Conservation (phyloP, 345 rosid genomes). For the Gossypium anomalum region DNA sequence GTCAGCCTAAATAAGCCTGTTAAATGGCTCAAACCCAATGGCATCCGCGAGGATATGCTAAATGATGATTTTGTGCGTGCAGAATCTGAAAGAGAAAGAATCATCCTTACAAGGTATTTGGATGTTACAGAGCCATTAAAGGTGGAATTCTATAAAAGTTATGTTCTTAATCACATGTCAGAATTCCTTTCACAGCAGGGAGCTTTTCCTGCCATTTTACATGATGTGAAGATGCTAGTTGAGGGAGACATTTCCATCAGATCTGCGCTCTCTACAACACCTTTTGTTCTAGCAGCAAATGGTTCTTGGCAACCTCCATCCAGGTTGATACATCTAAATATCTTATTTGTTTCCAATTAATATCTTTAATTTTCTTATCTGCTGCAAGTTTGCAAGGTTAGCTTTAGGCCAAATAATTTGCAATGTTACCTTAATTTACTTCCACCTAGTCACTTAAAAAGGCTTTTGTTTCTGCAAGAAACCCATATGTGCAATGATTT, state of each 20-base stretch:
- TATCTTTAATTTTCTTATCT: neutral
- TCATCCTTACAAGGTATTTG: slow-evolving; percentile 59
- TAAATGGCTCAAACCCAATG: slow-evolving; percentile 82
- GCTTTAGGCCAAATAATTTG: neutral
- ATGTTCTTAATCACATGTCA: slow-evolving; percentile 82
- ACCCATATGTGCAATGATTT: neutral
- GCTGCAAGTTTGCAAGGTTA: slow-evolving; percentile 4
- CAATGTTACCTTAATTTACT: neutral
- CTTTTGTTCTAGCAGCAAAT: slow-evolving; percentile 80
- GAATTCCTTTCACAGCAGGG: slow-evolving; percentile 64
- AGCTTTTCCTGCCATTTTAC: slow-evolving; percentile 59
- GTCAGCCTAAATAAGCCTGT: slow-evolving; percentile 59
- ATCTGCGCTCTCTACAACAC: slow-evolving; percentile 48
- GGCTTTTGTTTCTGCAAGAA: neutral
- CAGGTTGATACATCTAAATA: slow-evolving; percentile 39
- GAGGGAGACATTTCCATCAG: slow-evolving; percentile 60
- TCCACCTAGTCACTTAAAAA: neutral
- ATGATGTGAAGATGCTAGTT: slow-evolving; percentile 67
- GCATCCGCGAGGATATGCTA: slow-evolving; percentile 70
- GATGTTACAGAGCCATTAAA: slow-evolving; percentile 64
- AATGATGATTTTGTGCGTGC: slow-evolving; percentile 78
- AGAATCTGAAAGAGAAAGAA: slow-evolving; percentile 82
- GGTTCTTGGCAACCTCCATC: slow-evolving; percentile 91
- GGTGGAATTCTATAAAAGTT: slow-evolving; percentile 70
- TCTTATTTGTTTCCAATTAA: neutral